Evolutionary conservation across 2,329 filamentous ascomycete species (phyloP), one percentile per base, ranked within the genome.

Genomic region (Corinectria fuckeliana): DNA sequence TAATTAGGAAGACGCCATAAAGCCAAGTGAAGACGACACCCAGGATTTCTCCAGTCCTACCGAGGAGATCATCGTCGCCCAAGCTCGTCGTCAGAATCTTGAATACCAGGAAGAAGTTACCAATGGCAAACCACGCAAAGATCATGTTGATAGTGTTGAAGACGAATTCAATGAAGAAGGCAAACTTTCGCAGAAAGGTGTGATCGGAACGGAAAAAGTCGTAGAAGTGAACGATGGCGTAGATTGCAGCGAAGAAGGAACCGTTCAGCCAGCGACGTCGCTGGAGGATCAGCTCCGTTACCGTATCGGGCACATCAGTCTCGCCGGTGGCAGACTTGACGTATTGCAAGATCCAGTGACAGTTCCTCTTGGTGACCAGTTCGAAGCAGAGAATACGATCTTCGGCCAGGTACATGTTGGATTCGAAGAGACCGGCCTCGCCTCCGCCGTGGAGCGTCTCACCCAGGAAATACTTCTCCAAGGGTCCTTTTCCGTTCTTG

Each of bases 301-400:
- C 95, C 21, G 90, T 89, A 64, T 96, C 93, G 0, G 95, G 95
- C 28, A 99, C 95, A 78, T 99, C 95, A 1, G 95, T 99, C 81
- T 99, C 95, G 65, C 95, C 95, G 9, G 88, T 97, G 11, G 95
- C 92, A 2, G 93, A 97, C 79, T 99, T 99, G 81, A 99, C 95
- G 73, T 99, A 99, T 73, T 97, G 93, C 70, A 99, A 79, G 60
- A 98, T 91, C 95, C 95, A 99, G 72, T 94, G 91, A 75, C 93
- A 97, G 74, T 97, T 97, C 64, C 95, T 88, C 81, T 99, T 99
- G 44, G 93, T 92, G 61, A 99, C 95, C 50, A 99, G 88, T 78
- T 99, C 95, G 83, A 97, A 99, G 77, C 95, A 99, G 32, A 99
- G 88, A 74, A 99, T 99, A 82, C 95, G 92, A 84, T 99, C 95